A percentile compares a stretch with the other conserved stretches of the same genome.
phyloP scores from a whole-genome alignment of 345 rosid genomes.

The Salix koriyanagi region DNA sequence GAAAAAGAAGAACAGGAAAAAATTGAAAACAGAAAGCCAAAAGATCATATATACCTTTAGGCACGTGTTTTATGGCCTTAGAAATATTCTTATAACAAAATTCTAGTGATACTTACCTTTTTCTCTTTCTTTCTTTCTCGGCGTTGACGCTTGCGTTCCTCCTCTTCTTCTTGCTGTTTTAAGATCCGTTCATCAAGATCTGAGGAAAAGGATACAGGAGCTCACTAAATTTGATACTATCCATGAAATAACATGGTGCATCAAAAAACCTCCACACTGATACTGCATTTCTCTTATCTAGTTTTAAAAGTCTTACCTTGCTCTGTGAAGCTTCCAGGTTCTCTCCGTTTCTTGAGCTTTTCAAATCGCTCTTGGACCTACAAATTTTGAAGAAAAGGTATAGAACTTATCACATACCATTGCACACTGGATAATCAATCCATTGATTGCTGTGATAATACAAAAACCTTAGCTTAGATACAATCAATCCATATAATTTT shows the following conservation, averaged over 20 bases:
- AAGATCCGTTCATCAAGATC: constrained; percentile 87
- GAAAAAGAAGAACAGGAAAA: not conserved
- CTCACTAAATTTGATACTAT: not conserved
- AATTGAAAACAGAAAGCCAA: not conserved
- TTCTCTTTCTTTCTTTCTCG: constrained; percentile 94
- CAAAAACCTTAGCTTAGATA: not conserved
- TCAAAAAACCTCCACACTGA: not conserved
- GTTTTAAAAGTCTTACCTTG: constrained; percentile 49
- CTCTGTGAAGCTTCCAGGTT: constrained; percentile 84
- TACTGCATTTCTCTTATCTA: not conserved
- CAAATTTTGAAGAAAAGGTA: constrained; percentile 1
- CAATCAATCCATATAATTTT: not conserved
- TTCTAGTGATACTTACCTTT: constrained; percentile 47
- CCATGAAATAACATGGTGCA: not conserved
- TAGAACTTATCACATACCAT: not conserved
- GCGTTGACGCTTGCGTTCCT: constrained; percentile 69
- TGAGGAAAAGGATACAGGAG: constrained; percentile 11
- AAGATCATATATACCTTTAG: not conserved
- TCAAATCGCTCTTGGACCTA: constrained; percentile 94
- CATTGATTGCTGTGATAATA: not conserved
- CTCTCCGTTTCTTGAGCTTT: constrained; percentile 70
- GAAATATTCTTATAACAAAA: not conserved
- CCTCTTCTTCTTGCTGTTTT: constrained; percentile 90
- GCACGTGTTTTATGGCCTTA: not conserved
- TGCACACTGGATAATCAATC: not conserved